A percentile compares a stretch with the other conserved stretches of the same genome.
Conservation (phyloP, 495 filamentous ascomycete species). For the Penicillium angulare region DNA sequence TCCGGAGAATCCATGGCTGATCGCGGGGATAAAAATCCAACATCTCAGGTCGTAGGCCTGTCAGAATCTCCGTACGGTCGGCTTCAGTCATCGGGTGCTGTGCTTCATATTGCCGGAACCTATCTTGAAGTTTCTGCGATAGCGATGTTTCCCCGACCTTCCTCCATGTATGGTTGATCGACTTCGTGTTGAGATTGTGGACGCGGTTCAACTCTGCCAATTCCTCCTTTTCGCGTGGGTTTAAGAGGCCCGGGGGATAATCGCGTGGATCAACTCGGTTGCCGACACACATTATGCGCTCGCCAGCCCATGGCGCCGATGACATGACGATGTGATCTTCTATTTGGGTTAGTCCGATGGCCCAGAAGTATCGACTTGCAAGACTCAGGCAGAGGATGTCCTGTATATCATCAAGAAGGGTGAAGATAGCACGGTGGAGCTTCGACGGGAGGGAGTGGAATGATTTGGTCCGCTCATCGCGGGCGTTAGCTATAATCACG, state of each 20-base stretch:
- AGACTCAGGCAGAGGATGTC: constrained; percentile 13
- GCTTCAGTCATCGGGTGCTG: constrained; percentile 6
- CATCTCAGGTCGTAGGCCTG: constrained; percentile 16
- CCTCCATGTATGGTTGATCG: constrained; percentile 5
- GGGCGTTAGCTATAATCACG: background rate
- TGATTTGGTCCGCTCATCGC: background rate
- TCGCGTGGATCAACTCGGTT: constrained; percentile 5
- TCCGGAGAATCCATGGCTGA: constrained; percentile 15
- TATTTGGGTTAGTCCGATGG: constrained; percentile 12
- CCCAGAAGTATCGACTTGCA: constrained; percentile 18
- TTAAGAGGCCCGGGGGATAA: constrained; percentile 5
- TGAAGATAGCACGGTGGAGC: constrained; percentile 14
- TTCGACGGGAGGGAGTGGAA: constrained; percentile 6
- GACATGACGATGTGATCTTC: constrained; percentile 13
- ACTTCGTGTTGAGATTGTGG: constrained; percentile 1
- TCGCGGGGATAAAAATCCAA: constrained; percentile 15
- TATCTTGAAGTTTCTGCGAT: constrained; percentile 5
- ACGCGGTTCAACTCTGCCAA: constrained; percentile 2
- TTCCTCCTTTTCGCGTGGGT: background rate
- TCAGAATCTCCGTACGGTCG: constrained; percentile 12
- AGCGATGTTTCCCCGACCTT: constrained; percentile 6
- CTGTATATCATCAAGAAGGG: constrained; percentile 12
- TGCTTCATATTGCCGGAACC: constrained; percentile 7
- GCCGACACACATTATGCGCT: constrained; percentile 14
- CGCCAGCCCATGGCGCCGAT: constrained; percentile 16